Evolutionary conservation across 2,329 filamentous ascomycete genomes (phyloP).

Genomic region (Venturia asperata): DNA sequence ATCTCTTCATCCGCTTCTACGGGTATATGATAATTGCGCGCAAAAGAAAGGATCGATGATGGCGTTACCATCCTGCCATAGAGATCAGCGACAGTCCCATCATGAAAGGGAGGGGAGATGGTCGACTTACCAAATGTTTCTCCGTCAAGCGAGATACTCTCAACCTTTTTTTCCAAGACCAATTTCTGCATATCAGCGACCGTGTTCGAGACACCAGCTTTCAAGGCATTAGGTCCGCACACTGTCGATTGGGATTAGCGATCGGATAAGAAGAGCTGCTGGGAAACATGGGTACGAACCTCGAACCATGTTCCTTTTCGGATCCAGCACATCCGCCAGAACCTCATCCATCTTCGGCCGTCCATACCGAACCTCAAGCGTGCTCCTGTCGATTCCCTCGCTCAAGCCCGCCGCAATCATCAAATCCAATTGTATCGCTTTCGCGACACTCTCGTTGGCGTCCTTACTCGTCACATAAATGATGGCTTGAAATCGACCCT

Average conservation of each 20-base stretch:
- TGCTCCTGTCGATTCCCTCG: slow-evolving; percentile 1
- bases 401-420: slow-evolving; percentile 13
- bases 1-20: background rate
- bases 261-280: background rate
- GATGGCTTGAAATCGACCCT: background rate
- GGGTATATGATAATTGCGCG: background rate
- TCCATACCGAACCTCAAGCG: slow-evolving; percentile 13
- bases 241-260: background rate
- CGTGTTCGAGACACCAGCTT: slow-evolving; percentile 13
- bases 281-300: background rate
- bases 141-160: slow-evolving; percentile 17
- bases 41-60: background rate
- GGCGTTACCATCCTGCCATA: background rate
- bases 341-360: slow-evolving; percentile 12
- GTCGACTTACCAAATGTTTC: slow-evolving; percentile 19
- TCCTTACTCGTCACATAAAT: slow-evolving; percentile 15
- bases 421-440: slow-evolving; percentile 14
- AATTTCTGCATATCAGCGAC: slow-evolving; percentile 16
- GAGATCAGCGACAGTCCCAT: background rate
- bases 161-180: slow-evolving; percentile 4
- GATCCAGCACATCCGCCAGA: slow-evolving; percentile 6
- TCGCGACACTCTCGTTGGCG: background rate
- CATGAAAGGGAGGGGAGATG: background rate
- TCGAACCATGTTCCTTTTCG: slow-evolving; percentile 17
- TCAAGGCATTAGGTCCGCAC: slow-evolving; percentile 17